Base-by-base conservation (phyloP, 176 grass and related monocot species). In the Oryza meyeriana region DNA sequence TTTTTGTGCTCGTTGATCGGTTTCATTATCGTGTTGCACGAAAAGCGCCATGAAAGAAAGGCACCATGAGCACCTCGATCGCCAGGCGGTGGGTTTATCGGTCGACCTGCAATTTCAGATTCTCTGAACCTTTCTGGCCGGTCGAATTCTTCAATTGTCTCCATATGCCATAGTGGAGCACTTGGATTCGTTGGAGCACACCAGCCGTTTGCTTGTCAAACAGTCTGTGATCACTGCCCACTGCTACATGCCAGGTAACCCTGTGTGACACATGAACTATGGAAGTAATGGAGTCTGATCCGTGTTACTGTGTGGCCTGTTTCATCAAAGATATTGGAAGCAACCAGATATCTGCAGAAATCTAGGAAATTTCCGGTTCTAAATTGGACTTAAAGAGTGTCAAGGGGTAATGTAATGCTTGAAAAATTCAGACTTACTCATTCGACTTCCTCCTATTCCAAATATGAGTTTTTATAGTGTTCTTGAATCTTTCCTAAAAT, bases 51-150 rank as follows among this genome's bases (percentile, higher is more conserved):
- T 32, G 78, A 25, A 67, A 68, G 32, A 35, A 52, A 52, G 48
- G 48, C 50, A 55, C 20, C 17, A n/a, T 34, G 20, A 39, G 34
- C 64, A 12, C 31, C 32, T 59, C 1, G 17, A 72, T 57, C 20
- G 3, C 9, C 55, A 25, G 59, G 67, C 59, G 20, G 41, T 72
- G 80, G 45, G 16, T 38, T 55, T 28, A 66, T 88, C 29, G 61
- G 81, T 31, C 74, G 61, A 17, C 62, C 76, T 88, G 69, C 81
- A 80, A 75, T 38, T 14, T 78, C 86, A 79, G 75, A 84, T 88
- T 75, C 81, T 80, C 69, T 80, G 35, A 84, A 84, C 70, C 62
- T 80, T 79, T 83, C 72, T 69, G 68, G 22, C 42, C 9, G 50
- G 71, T 59, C 62, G 38, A 81, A 81, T 29, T 71, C 50, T 20